Base-by-base conservation (phyloP, 495 filamentous ascomycete genomes). In the Halenospora varia region DNA sequence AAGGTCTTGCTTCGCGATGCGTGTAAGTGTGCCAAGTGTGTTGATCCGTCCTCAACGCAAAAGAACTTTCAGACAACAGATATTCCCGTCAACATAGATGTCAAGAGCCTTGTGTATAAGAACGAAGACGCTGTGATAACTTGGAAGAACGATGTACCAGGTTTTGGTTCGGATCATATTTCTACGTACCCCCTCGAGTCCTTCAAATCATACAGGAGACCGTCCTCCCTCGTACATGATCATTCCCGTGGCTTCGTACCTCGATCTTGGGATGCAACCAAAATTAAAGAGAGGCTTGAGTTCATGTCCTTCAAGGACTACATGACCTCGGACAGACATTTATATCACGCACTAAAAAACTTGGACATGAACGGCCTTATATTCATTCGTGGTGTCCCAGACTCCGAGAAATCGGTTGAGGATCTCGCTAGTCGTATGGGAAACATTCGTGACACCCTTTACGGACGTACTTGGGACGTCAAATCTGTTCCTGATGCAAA, bases 391-490 rank as follows among this genome's bases (percentile, higher is more conserved):
- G 76, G 80, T 42, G 85, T 94, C 22, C 90, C 91, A 0, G 67
- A 75, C 10, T 72, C 81, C 8, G 71, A 78, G 23, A 70, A 72
- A 20, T 75, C 84, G 44, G 86, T 96, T 8, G 77, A 82, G 55
- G 71, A 74, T 40, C 82, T 97, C 45, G 88, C 83, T 2, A 73
- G 73, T 8, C 77, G 84, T 25, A 88, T 96, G 54, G 92, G 92
- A 0, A 77, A 78, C 0, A 63, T 96, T 10, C 84, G 89, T 52
- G 82, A 88, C 60, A 88, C 90, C 15, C 94, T 97, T 67, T 96
- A 96, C 71, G 93, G 93, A 26, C 69, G 71, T 44, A 96, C 90
- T 1, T 96, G 90, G 88, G 89, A 96, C 71, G 92, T 97, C 23
- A 82, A 78, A 52, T 85, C 78, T 9, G 84, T 91, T 26, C 83